Base-by-base conservation (phyloP, 2,329 filamentous ascomycete species). In the Scortechinia acanthostroma region DNA sequence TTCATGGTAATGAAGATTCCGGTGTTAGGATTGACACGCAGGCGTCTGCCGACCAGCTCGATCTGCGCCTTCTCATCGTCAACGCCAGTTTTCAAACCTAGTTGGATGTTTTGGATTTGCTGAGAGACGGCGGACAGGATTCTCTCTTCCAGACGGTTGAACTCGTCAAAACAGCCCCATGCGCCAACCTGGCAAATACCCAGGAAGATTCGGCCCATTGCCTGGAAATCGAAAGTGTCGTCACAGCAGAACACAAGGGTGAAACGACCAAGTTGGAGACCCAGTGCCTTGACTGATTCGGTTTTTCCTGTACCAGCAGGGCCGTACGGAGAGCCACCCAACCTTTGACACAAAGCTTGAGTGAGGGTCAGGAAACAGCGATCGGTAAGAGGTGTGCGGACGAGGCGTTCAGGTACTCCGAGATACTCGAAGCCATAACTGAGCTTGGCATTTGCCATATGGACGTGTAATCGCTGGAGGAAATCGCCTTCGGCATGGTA, bases 1-100 rank as follows among this genome's bases (percentile, higher is more conserved):
- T 99, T 99, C 94, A 99, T 98, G 30, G 93, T 99, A 62, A 99
- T 98, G 71, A 99, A 99, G 61, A 99, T 93, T 55, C 93, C 93
- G 43, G 94, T 97, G 60, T 96, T 95, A 49, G 77, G 75, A 57
- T 95, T 94, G 53, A 99, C 93, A 50, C 76, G 80, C 42, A 98
- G 76, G 54, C 94, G 90, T 46, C 93, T 87, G 43, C 91, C 91
- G 45, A 97, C 87, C 17, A 99, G 74, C 62, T 98, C 93, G 54
- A 98, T 97, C 59, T 96, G 87, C 2, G 89, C 74, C 60, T 88
- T 89, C 4, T 86, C 80, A 54, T 96, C 88, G 46, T 89, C 82
- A 4, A 72, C 84, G 23, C 86, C 84, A 60, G 91, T 89, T 61
- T 91, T 91, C 45, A 99, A 73, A 47, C 94, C 93, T 51, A 97